These are phyloP conservation scores for Helotiales sp. DNA, from an alignment of 2,329 filamentous ascomycete genomes.

Conservation along the genomic window DNA sequence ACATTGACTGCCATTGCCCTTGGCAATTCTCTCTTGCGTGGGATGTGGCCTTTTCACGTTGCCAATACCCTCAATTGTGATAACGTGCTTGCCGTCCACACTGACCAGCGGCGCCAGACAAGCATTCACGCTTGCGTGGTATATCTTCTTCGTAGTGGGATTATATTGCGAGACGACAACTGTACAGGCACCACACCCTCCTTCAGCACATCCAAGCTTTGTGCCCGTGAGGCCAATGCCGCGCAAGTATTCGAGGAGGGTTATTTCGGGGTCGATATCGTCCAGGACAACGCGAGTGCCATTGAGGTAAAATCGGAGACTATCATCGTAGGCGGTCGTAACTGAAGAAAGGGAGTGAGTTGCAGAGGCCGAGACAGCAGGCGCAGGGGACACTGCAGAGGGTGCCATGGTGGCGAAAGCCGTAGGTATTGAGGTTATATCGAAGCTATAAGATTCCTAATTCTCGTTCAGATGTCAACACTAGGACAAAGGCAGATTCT, in stretches of 20 bases:
- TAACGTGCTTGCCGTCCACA: constrained; percentile 95
- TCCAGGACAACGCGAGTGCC: constrained; percentile 87
- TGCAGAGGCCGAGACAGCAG: constrained; percentile 29
- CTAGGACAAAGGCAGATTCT: neutral
- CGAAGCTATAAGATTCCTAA: neutral
- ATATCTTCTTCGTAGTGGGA: constrained; percentile 80
- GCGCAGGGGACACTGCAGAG: constrained; percentile 51
- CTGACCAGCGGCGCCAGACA: constrained; percentile 91
- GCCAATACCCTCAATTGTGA: constrained; percentile 96
- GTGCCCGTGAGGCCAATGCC: constrained; percentile 93
- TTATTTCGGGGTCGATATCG: constrained; percentile 85
- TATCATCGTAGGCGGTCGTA: constrained; percentile 80
- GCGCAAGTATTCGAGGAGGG: constrained; percentile 87
- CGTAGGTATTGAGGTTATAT: neutral
- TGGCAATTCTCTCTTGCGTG: constrained; percentile 85
- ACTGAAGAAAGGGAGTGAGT: constrained; percentile 54
- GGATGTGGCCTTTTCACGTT: constrained; percentile 85
- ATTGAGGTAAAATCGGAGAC: constrained; percentile 89
- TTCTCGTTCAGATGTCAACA: neutral
- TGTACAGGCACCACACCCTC: constrained; percentile 94
- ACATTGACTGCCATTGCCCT: constrained; percentile 89
- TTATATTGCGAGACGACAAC: constrained; percentile 94
- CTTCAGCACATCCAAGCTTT: constrained; percentile 94
- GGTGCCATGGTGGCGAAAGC: constrained; percentile 51
- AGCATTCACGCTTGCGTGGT: constrained; percentile 95